Evolutionary conservation across 169 alveolate genomes (phyloP).

Genomic region (Eimeria falciformis): DNA sequence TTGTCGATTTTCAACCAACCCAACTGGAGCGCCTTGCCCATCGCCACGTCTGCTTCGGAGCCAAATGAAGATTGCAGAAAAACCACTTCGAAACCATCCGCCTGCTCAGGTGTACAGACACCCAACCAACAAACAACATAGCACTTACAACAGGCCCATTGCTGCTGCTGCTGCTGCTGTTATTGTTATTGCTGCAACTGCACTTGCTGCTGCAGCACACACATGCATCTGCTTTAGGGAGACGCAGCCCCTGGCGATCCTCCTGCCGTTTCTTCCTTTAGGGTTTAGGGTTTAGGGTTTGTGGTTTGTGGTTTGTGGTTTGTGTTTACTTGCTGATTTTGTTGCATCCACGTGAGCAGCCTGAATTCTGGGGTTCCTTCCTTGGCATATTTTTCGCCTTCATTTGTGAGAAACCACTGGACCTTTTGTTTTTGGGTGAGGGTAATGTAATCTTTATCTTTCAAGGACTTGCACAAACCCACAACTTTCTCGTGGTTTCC

Average conservation of each 20-base stretch:
- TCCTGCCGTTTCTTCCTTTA: background rate
- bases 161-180: slow-evolving; percentile 50
- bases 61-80: slow-evolving; percentile 8
- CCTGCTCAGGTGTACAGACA: background rate
- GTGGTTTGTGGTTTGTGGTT: background rate
- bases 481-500: slow-evolving; percentile 74
- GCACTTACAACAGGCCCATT: background rate
- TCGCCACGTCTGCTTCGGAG: slow-evolving; percentile 40
- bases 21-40: slow-evolving; percentile 56
- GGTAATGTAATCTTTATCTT: slow-evolving; percentile 33
- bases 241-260: background rate
- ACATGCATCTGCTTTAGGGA: background rate
- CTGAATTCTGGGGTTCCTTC: slow-evolving; percentile 76
- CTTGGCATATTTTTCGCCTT: slow-evolving; percentile 73
- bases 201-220: background rate
- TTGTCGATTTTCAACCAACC: slow-evolving; percentile 63
- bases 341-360: background rate
- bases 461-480: slow-evolving; percentile 76
- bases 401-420: slow-evolving; percentile 69
- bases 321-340: background rate
- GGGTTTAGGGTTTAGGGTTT: slow-evolving; percentile 51
- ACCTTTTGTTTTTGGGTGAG: slow-evolving; percentile 51
- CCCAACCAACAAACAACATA: background rate
- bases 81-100: background rate
- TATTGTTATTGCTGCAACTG: background rate